phyloP scores from a whole-genome alignment of 176 grass and related monocot species.

The Cenchrus fungigraminus region DNA sequence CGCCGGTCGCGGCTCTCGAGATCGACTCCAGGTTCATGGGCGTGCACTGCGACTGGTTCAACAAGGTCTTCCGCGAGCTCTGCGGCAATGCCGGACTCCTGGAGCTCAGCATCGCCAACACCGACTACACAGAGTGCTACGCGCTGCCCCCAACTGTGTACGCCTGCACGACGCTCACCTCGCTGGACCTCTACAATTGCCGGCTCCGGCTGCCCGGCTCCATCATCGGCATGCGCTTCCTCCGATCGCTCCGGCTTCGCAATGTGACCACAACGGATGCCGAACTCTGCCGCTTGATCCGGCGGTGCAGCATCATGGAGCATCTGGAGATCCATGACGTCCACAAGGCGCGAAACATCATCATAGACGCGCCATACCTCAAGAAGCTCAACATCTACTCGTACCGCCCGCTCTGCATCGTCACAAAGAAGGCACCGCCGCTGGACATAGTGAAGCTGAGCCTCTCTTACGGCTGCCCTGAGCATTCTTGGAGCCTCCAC shows the following conservation, averaged over 20 bases:
- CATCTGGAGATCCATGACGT: constrained; percentile 10
- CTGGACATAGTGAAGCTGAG: constrained; percentile 1
- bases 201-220: background rate
- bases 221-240: background rate
- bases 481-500: constrained; percentile 7
- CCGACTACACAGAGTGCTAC: background rate
- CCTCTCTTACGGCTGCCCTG: constrained; percentile 13
- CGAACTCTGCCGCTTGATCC: constrained; percentile 16
- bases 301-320: constrained; percentile 6
- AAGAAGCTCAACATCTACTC: constrained; percentile 3
- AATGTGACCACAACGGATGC: background rate
- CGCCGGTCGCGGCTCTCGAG: constrained; percentile 2
- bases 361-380: constrained; percentile 12
- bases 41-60: background rate
- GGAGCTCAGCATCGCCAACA: constrained; percentile 28
- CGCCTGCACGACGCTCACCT: constrained; percentile 27
- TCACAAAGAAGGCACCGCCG: background rate
- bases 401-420: constrained; percentile 7
- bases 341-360: constrained; percentile 32
- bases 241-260: constrained; percentile 23
- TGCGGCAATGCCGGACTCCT: constrained; percentile 6
- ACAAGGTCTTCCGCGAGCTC: background rate
- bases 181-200: constrained; percentile 32
- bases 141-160: constrained; percentile 1
- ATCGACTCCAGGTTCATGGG: background rate